A percentile compares a stretch with the other conserved stretches of the same genome.
Conservation (phyloP, 345 rosid species). For the Punica granatum region DNA sequence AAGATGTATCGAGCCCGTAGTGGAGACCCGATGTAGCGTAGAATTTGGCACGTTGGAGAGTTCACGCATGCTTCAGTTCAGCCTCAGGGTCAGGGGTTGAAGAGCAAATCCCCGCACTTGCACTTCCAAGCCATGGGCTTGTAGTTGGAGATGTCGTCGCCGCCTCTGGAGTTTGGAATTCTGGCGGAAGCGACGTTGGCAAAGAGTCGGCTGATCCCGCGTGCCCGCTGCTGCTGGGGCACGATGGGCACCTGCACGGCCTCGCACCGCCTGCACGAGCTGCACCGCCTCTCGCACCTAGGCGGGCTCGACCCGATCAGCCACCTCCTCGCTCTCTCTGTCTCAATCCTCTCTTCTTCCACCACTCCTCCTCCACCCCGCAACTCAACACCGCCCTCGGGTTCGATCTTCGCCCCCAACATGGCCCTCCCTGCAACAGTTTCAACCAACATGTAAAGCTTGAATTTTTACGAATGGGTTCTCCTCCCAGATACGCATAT, state of each 20-base stretch:
- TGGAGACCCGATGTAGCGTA: neutral
- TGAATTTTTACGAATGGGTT: neutral
- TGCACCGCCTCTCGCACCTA: conserved; percentile 49
- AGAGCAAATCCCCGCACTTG: conserved; percentile 53
- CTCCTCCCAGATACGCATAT: neutral
- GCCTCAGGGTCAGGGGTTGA: conserved; percentile 33
- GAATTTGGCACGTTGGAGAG: neutral
- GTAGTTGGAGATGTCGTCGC: conserved; percentile 53
- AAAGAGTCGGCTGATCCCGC: conserved; percentile 6
- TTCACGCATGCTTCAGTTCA: neutral
- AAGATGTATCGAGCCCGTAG: too few species aligned
- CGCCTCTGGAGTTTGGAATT: conserved; percentile 27
- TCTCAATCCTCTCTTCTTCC: conserved; percentile 14
- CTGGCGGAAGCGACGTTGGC: conserved; percentile 16
- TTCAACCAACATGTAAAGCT: neutral
- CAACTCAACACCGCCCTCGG: neutral
- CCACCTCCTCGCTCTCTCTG: conserved; percentile 16
- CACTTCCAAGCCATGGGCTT: conserved; percentile 79
- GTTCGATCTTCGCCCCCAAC: neutral
- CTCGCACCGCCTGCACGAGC: conserved; percentile 42
- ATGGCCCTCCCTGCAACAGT: neutral
- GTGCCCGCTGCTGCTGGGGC: conserved; percentile 8
- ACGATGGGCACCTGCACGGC: conserved; percentile 59
- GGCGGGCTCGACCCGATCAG: conserved; percentile 65
- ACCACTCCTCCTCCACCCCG: conserved; percentile 16